phyloP scores from a whole-genome alignment of 345 rosid species.

The Limnanthes douglasii region DNA sequence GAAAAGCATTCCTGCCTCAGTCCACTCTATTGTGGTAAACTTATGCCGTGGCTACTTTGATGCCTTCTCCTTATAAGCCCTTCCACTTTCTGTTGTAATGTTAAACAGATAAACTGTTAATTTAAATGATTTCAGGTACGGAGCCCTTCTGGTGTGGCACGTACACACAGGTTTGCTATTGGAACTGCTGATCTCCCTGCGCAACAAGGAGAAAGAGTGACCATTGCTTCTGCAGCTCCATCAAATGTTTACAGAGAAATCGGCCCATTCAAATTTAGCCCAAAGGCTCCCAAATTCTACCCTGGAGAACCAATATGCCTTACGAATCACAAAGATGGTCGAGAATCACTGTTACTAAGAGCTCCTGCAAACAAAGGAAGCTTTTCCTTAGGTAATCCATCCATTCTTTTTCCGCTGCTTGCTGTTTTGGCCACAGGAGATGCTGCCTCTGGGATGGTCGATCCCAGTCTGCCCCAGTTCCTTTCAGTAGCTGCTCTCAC shows the following conservation, averaged over 20 bases:
- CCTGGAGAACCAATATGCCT: slow-evolving; percentile 89
- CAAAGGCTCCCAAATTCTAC: slow-evolving; percentile 61
- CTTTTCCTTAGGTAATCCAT: slow-evolving; percentile 37
- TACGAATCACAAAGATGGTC: slow-evolving; percentile 71
- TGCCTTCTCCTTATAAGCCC: neutral
- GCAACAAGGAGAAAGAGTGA: slow-evolving; percentile 91
- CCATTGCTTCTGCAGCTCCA: slow-evolving; percentile 82
- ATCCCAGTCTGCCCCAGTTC: slow-evolving; percentile 79
- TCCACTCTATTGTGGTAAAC: slow-evolving; percentile 86
- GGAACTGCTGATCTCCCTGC: slow-evolving; percentile 87
- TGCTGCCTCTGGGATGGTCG: slow-evolving; percentile 73
- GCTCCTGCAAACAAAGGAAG: slow-evolving; percentile 64
- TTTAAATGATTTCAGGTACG: slow-evolving; percentile 34
- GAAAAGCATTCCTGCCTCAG: slow-evolving; percentile 56
- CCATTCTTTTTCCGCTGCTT: slow-evolving; percentile 49
- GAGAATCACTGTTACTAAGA: slow-evolving; percentile 47
- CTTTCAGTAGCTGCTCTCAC: slow-evolving; percentile 63
- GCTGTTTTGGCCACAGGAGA: slow-evolving; percentile 80
- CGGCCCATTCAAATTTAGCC: slow-evolving; percentile 70
- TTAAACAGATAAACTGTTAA: neutral
- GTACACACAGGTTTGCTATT: slow-evolving; percentile 86
- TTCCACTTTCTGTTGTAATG: neutral
- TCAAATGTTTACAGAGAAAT: slow-evolving; percentile 50
- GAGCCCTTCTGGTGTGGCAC: slow-evolving; percentile 77
- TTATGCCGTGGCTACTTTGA: neutral